These are phyloP conservation scores for Kodamaea plutei DNA, from an alignment of 1,139 yeast genomes.

Conservation along the genomic window DNA sequence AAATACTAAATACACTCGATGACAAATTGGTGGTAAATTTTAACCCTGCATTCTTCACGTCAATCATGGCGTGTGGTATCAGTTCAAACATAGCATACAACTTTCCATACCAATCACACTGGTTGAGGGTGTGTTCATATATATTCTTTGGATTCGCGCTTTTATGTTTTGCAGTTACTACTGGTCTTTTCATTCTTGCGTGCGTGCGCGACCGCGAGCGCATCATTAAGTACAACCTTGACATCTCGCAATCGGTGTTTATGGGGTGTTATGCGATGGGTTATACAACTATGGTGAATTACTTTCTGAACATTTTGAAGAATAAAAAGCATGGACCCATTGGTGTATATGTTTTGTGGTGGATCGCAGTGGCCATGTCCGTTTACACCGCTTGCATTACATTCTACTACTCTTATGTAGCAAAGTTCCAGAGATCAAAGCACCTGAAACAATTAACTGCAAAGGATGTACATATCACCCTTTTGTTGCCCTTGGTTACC, in stretches of 20 bases:
- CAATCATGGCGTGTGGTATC: conserved; percentile 85
- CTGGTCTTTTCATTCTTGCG: conserved; percentile 34
- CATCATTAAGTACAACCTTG: conserved; percentile 32
- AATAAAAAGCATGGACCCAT: conserved; percentile 30
- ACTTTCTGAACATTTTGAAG: conserved; percentile 37
- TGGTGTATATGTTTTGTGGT: conserved; percentile 61
- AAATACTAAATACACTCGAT: conserved; percentile 3
- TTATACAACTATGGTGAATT: conserved; percentile 57
- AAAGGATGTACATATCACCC: conserved; percentile 37
- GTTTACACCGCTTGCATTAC: conserved; percentile 56
- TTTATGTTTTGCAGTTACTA: conserved; percentile 40
- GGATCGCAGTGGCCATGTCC: conserved; percentile 55
- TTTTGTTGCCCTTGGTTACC: conserved; percentile 69
- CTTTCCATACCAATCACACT: conserved; percentile 60
- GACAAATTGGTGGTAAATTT: conserved; percentile 26
- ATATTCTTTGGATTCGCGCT: conserved; percentile 54
- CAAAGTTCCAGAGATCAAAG: conserved; percentile 18
- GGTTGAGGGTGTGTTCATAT: conserved; percentile 58
- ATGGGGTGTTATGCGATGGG: conserved; percentile 85
- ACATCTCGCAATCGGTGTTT: conserved; percentile 52
- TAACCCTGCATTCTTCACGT: conserved; percentile 61
- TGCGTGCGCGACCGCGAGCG: conserved; percentile 33
- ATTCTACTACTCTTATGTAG: conserved; percentile 39
- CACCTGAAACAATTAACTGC: conserved; percentile 17
- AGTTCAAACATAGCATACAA: conserved; percentile 53